Evolutionary conservation across 208 protist genomes (phyloP).

Genomic region (Wallacemonas collosoma): DNA sequence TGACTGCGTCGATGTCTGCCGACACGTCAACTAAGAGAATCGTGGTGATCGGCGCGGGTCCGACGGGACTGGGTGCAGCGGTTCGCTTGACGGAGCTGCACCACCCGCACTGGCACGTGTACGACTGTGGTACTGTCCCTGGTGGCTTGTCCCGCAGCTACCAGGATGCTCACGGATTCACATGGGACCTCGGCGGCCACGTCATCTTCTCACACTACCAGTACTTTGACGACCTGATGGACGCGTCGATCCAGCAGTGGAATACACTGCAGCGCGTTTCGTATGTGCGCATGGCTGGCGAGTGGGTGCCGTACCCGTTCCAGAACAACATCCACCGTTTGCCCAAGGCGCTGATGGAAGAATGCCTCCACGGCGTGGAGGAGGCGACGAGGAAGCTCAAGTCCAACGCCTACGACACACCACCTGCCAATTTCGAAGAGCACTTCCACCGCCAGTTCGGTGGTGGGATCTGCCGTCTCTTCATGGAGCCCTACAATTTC

Average conservation of each 20-base stretch:
- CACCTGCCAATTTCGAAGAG: conserved; percentile 56
- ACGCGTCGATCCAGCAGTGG: conserved; percentile 47
- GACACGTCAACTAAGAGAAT: conserved; percentile 32
- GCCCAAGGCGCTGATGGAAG: conserved; percentile 39
- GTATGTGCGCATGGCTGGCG: conserved; percentile 45
- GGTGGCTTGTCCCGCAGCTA: conserved; percentile 66
- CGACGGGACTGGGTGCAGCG: conserved; percentile 68
- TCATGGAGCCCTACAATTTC: conserved; percentile 85
- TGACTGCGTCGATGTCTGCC: neutral
- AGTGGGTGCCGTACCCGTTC: conserved; percentile 77
- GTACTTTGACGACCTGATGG: conserved; percentile 83
- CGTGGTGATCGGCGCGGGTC: conserved; percentile 66
- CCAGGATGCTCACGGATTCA: conserved; percentile 57
- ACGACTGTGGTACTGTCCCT: conserved; percentile 40
- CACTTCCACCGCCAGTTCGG: conserved; percentile 66
- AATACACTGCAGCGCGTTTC: conserved; percentile 64
- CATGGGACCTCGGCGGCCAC: conserved; percentile 82
- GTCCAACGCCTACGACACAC: conserved; percentile 22
- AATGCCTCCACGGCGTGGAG: conserved; percentile 53
- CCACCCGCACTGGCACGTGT: conserved; percentile 53
- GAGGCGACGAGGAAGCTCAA: conserved; percentile 18
- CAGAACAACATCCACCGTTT: conserved; percentile 84
- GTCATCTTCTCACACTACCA: conserved; percentile 87
- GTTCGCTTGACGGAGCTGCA: conserved; percentile 57
- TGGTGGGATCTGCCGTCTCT: conserved; percentile 55